A percentile compares a stretch with the other conserved stretches of the same genome.
Conservation (phyloP, 2,329 filamentous ascomycete species). For the Arthrobotrys conoides region DNA sequence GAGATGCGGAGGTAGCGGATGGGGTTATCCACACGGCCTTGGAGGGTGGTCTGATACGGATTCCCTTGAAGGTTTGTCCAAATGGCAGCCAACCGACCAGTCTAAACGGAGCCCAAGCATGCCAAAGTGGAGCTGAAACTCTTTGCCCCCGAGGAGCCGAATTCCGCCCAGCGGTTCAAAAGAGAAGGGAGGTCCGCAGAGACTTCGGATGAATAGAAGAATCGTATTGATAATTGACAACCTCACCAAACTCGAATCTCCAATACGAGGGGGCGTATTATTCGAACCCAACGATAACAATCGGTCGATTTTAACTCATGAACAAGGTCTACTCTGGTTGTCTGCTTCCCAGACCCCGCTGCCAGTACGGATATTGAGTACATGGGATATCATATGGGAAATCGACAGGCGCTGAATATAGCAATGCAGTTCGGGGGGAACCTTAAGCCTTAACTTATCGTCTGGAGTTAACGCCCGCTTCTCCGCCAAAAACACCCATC, state of each 20-base stretch:
- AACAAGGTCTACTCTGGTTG: conserved; percentile 44
- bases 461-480: conserved; percentile 57
- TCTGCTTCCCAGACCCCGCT: conserved; percentile 15
- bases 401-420: conserved; percentile 36
- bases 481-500: conserved; percentile 39
- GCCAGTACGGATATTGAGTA: background rate
- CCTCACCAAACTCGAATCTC: conserved; percentile 3
- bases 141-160: conserved; percentile 51
- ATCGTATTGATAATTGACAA: conserved; percentile 4
- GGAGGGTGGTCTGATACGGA: conserved; percentile 44
- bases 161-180: conserved; percentile 47
- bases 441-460: conserved; percentile 19
- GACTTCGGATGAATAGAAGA: conserved; percentile 58
- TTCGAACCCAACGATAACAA: conserved; percentile 19
- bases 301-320: conserved; percentile 10
- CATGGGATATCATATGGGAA: background rate
- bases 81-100: conserved; percentile 40
- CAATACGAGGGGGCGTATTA: conserved; percentile 43
- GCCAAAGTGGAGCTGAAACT: conserved; percentile 54
- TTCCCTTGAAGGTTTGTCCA: conserved; percentile 6
- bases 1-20: conserved; percentile 54
- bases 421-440: conserved; percentile 14
- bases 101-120: conserved; percentile 31
- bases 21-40: conserved; percentile 42
- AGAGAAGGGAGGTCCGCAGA: conserved; percentile 38